phyloP scores from a whole-genome alignment of 306 rosid species.

The Prunus padus region DNA sequence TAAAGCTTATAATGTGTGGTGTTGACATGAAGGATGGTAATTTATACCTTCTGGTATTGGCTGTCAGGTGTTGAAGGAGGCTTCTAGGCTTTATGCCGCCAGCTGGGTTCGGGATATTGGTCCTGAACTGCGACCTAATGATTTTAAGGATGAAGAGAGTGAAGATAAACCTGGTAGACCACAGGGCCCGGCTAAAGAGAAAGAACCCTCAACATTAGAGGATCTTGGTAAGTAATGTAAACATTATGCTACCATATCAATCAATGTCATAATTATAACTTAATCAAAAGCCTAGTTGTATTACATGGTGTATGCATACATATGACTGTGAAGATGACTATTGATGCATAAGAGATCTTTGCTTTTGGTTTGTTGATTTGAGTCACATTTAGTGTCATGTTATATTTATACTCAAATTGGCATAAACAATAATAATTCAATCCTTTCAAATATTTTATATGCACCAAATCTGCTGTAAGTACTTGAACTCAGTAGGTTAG shows the following conservation, averaged over 20 bases:
- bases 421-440: background rate
- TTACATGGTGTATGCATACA: background rate
- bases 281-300: background rate
- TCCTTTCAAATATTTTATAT: background rate
- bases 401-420: background rate
- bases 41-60: background rate
- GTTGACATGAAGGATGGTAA: background rate
- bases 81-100: conserved; percentile 78
- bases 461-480: background rate
- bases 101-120: conserved; percentile 95
- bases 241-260: conserved; percentile 4
- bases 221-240: conserved; percentile 65
- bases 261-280: background rate
- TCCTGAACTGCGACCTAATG: conserved; percentile 87
- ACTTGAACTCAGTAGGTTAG: background rate
- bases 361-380: background rate
- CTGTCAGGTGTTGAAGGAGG: conserved; percentile 72
- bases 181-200: conserved; percentile 44
- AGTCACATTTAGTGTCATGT: background rate
- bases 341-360: background rate
- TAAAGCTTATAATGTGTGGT: background rate
- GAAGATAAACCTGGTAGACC: conserved; percentile 41
- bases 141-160: conserved; percentile 50
- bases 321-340: background rate
- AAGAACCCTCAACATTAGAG: conserved; percentile 73